phyloP scores from a whole-genome alignment of 306 rosid species.

The Prunus fruticosa region DNA sequence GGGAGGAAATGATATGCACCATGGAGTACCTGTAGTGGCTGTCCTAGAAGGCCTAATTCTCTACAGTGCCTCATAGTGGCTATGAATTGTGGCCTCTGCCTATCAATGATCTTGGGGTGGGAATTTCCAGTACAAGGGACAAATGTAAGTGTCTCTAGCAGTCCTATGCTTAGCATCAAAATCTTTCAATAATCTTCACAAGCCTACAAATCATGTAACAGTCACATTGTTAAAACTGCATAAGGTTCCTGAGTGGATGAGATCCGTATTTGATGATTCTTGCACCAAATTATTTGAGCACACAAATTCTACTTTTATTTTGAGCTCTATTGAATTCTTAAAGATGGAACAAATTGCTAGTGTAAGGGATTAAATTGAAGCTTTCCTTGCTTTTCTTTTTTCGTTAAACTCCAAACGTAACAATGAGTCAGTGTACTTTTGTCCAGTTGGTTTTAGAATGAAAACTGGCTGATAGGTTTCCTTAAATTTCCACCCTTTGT shows the following conservation, averaged over 20 bases:
- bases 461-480: neutral
- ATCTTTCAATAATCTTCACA: too few species aligned
- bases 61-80: too few species aligned
- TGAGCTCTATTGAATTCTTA: conserved; percentile 62
- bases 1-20: too few species aligned
- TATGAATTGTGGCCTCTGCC: too few species aligned
- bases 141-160: too few species aligned
- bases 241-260: conserved; percentile 30
- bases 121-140: too few species aligned
- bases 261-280: conserved; percentile 48
- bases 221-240: conserved; percentile 56
- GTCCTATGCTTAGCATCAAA: too few species aligned
- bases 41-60: too few species aligned
- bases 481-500: neutral
- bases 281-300: conserved; percentile 50
- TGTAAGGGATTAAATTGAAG: conserved; percentile 5
- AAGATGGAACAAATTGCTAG: conserved; percentile 52
- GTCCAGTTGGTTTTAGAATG: neutral
- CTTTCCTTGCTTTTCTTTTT: neutral
- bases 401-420: neutral
- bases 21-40: too few species aligned
- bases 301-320: conserved; percentile 56
- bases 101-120: too few species aligned
- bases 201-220: conserved; percentile 40
- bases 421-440: neutral